phyloP scores from a whole-genome alignment of 2,329 filamentous ascomycete species.

The Pseudopithomyces maydicus region DNA sequence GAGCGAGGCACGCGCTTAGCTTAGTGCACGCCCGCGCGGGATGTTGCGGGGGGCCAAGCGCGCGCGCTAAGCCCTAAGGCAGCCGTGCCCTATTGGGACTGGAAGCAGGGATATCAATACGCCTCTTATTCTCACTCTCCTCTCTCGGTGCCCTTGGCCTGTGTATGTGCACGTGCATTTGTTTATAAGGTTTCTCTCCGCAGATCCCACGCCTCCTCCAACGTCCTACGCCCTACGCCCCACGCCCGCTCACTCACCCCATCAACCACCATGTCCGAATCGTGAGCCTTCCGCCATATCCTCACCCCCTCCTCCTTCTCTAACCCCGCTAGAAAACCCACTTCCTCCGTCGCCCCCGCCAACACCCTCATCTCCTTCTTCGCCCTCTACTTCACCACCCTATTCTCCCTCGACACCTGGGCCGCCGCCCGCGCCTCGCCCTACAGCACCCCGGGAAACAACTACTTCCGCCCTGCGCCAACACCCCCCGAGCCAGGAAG shows the following conservation, averaged over 20 bases:
- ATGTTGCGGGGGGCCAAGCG: background rate
- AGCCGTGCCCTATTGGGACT: too few species aligned
- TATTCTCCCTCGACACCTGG: constrained; percentile 45
- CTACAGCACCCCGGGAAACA: constrained; percentile 30
- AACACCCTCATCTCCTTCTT: constrained; percentile 38
- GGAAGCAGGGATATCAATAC: too few species aligned
- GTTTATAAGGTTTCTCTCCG: too few species aligned
- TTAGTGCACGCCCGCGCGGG: background rate
- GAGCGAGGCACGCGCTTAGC: background rate
- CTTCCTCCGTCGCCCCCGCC: constrained; percentile 6
- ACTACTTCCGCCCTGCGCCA: constrained; percentile 30
- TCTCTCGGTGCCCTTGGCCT: too few species aligned
- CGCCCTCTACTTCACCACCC: constrained; percentile 46
- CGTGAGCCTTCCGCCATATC: background rate
- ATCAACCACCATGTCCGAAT: background rate
- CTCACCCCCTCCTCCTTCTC: background rate
- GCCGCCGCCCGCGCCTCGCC: constrained; percentile 40
- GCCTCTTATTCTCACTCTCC: too few species aligned
- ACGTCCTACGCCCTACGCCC: background rate
- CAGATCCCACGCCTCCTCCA: background rate
- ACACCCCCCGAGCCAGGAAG: constrained; percentile 23
- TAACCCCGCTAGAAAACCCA: constrained; percentile 26
- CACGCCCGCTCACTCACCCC: background rate
- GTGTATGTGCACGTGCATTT: too few species aligned
- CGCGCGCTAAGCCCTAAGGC: background rate